Evolutionary conservation across 805 yeast species (phyloP).

Genomic region (Kluyveromyces lactis): DNA sequence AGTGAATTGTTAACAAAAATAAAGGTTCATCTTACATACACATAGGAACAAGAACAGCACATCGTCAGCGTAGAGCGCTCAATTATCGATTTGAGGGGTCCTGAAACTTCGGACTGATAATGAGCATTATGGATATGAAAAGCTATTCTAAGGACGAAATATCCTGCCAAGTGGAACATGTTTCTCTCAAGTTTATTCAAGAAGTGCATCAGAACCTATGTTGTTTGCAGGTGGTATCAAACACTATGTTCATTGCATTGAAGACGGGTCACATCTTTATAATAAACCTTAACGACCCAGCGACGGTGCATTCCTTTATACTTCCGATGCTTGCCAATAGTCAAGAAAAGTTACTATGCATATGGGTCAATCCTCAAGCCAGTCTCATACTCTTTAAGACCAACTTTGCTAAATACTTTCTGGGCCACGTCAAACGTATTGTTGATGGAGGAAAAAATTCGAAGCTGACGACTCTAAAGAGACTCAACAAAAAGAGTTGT

Average conservation of each 20-base stretch:
- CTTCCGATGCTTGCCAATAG: slow-evolving; percentile 22
- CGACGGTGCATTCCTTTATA: slow-evolving; percentile 39
- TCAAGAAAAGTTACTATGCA: slow-evolving; percentile 16
- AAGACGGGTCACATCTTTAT: slow-evolving; percentile 46
- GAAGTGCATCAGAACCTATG: slow-evolving; percentile 36
- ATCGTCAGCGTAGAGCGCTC: no score
- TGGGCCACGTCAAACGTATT: slow-evolving; percentile 12
- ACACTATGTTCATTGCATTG: slow-evolving; percentile 48
- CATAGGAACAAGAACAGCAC: no score
- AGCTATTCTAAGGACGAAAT: neutral
- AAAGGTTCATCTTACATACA: no score
- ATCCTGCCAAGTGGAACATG: slow-evolving; percentile 21
- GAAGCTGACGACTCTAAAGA: slow-evolving; percentile 9
- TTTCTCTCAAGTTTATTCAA: slow-evolving; percentile 46
- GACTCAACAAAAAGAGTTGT: slow-evolving; percentile 16
- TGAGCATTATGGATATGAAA: neutral
- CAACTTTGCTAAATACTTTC: slow-evolving; percentile 24
- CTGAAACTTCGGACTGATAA: no score
- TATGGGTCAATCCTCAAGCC: slow-evolving; percentile 21
- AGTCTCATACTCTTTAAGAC: slow-evolving; percentile 20
- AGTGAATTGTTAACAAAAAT: no score
- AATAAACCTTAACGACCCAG: slow-evolving; percentile 61
- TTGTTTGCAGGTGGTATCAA: slow-evolving; percentile 45
- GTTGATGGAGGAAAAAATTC: slow-evolving; percentile 1
- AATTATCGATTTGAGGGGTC: no score